A percentile compares a stretch with the other conserved stretches of the same genome.
phyloP scores from a whole-genome alignment of 1,139 yeast genomes.

The Scheffersomyces segobiensis region DNA sequence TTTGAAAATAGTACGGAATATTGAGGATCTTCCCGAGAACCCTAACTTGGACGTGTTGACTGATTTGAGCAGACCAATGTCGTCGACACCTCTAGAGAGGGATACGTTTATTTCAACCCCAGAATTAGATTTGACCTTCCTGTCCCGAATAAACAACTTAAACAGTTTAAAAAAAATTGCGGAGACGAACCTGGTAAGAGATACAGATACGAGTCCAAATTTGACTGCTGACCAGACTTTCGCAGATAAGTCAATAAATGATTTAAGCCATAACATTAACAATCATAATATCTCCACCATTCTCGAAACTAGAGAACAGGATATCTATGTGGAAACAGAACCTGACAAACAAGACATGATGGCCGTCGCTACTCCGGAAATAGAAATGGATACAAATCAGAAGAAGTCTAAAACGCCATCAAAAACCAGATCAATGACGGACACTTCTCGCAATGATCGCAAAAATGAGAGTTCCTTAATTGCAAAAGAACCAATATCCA shows the following conservation, averaged over 20 bases:
- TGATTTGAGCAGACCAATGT: conserved; percentile 14
- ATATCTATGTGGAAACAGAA: conserved; percentile 5
- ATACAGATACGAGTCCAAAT: neutral
- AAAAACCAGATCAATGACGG: too few relatives aligned
- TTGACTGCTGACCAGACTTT: neutral
- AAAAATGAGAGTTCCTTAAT: conserved; percentile 21
- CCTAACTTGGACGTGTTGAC: conserved; percentile 17
- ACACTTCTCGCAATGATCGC: conserved; percentile 10
- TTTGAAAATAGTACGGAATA: conserved; percentile 32
- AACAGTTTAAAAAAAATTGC: neutral
- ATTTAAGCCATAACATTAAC: conserved; percentile 6
- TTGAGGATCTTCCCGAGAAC: conserved; percentile 28
- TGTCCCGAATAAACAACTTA: neutral
- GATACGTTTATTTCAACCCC: conserved; percentile 3
- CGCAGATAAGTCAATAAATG: neutral
- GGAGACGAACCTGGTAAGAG: neutral
- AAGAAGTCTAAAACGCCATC: neutral
- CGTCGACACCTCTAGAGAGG: conserved; percentile 23
- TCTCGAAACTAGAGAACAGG: conserved; percentile 10
- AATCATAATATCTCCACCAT: conserved; percentile 8
- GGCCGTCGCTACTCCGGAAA: neutral
- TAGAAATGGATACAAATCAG: neutral
- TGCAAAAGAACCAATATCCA: conserved; percentile 36
- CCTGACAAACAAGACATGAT: conserved; percentile 1
- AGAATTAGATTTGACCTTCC: conserved; percentile 3